Evolutionary conservation across 768 basidiomycete genomes (phyloP), one percentile per base, ranked within the genome.

Genomic region (Pisolithus tinctorius): DNA sequence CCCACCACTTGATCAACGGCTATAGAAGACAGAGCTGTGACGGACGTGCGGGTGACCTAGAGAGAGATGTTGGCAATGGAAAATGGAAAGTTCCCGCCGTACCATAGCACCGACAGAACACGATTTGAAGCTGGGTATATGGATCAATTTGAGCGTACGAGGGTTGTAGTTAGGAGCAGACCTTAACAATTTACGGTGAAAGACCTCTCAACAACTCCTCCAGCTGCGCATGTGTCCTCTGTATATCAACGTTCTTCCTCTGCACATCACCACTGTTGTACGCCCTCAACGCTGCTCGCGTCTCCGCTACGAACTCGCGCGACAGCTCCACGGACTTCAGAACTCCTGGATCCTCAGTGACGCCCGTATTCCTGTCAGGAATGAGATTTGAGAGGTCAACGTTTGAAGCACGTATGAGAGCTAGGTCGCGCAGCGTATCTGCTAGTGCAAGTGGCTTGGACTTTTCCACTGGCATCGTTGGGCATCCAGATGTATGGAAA

Each of bases 341-440:
- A 49, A 46, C 55, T 1, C 47, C 40, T 13, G 54, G 50, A 6
- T 39, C 13, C 4, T 51, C 13, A 27, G 51, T 16, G 13, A 20
- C 38, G 2, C 49, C 26, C 6, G 48, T 25, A 11, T 31, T 17
- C 26, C 31, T 17, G 11, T 59, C 31, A 23, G 67, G 31, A 25
- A 74, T 62, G 31, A 73, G 47, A 8, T 44, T 50, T 5, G 69
- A 60, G 16, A 78, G 56, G 53, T 76, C 70, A 42, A 77, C 53
- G 23, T 76, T 79, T 9, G 83, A 80, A 26, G 80, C 79, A 27
- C 84, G 79, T 17, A 90, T 69, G 30, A 87, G 65, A 5, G 88
- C 86, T 23, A 91, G 78, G 66, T 91, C 88, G 11, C 77, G 82
- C 36, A 89, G 73, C 6, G 80, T 81, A 50, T 81, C 76, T 52